Base-by-base conservation (phyloP, 208 protist species). In the Leishmania arabica region DNA sequence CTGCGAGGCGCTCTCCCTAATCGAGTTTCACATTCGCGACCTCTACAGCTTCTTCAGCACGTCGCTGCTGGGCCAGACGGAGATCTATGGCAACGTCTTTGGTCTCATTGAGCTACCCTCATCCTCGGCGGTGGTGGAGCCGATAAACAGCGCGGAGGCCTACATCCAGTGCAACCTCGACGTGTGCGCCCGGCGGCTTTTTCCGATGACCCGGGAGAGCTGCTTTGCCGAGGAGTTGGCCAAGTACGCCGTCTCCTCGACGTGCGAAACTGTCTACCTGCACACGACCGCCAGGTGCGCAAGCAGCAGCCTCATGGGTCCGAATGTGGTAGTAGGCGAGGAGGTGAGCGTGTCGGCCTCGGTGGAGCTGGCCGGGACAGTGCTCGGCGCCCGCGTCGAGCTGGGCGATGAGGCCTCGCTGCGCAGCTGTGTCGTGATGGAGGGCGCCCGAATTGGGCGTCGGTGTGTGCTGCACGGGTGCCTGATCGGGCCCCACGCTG, bases 121-220 rank as follows among this genome's bases (percentile, higher is more conserved):
- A 19, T 54, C 80, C 13, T 81, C 84, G 34, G 90, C 87, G 37
- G 85, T 93, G 75, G 66, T 96, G 56, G 86, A 90, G 71, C 78
- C 90, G 17, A 88, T 97, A 40, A 91, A 73, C 77, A 92, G 86
- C 70, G 78, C 93, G 51, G 82, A 88, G 34, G 78, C 85, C n/a
- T 97, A 96, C 81, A 87, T 97, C 53, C 88, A 93, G 60, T 85
- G 88, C 54, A 97, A 96, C 80, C 78, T 94, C 45, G 92, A 94
- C 56, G 89, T 97, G 15, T 95, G 91, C 77, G 88, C 83, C 24
- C 91, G 95, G 21, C 89, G 88, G 0, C 88, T 97, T 47, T 95
- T 92, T 71, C 95, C 95, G 17, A 87, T 96, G 70, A 96, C 91
- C 7, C 91, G 93, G 8, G 95, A 97, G 77, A 95, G 86, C 84